Base-by-base conservation (phyloP, 306 rosid genomes). In the Rosa lucieae region DNA sequence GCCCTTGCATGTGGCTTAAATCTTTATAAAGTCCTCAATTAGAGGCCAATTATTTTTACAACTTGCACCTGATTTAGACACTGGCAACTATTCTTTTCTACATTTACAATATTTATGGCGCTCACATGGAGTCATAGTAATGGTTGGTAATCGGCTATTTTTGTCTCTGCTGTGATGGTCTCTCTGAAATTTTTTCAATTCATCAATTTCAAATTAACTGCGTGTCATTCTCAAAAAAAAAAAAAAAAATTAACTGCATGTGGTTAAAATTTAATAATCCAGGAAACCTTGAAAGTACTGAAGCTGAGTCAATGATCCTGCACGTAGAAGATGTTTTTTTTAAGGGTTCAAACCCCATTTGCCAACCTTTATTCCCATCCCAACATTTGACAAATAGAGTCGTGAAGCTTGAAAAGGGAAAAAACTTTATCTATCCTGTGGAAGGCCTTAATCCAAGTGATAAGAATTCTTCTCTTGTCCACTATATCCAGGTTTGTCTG, bases 391-490 rank as follows among this genome's bases (percentile, higher is more conserved):
- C 94, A 59, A 91, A 91, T 77, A 90, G 98, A 81, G 80, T 95
- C 66, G 90, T 90, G 75, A 95, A 90, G 90, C 93, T 95, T 79
- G 96, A 87, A 82, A 90, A 73, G 79, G 94, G 98, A 77, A 83
- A 35, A 72, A 78, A 67, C 78, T 93, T 84, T 80, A 89, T 90
- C 86, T 93, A 93, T 87, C 78, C 96, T 71, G 87, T 88, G 7
- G 87, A 93, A 83, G 93, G 99, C 79, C 99, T 91, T 79, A 95
- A 95, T 89, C 87, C 92, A 39, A 85, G 82, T 71, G 90, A 95
- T 10, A 97, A 95, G 47, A 95, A 95, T 88, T 95, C 99, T 70
- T 90, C 96, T 62, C 93, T 95, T 74, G 85, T 95, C 82, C 92
- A 90, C 83, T 93, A 91, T 74, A 83, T 93, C 77, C 99, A 95